phyloP scores from a whole-genome alignment of 108 stramenopile genomes.

The Nitzschia sp. region DNA sequence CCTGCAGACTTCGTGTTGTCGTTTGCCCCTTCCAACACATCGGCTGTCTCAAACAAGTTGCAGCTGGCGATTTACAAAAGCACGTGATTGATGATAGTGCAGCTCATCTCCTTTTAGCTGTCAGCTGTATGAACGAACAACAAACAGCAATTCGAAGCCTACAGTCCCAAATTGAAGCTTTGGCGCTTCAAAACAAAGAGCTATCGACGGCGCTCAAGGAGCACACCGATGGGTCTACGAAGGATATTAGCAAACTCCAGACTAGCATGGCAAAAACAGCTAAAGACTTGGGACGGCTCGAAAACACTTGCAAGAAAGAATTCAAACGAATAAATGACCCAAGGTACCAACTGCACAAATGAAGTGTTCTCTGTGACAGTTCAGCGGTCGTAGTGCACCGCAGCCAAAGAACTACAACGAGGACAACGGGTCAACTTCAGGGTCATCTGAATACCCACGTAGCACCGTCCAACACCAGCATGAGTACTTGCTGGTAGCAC shows the following conservation, averaged over 20 bases:
- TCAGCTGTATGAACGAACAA: conserved; percentile 49
- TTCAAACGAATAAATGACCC: conserved; percentile 33
- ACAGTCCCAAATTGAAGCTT: conserved; percentile 20
- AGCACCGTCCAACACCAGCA: too few species aligned
- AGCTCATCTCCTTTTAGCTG: conserved; percentile 48
- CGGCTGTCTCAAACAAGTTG: conserved; percentile 47
- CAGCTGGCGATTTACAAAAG: conserved; percentile 43
- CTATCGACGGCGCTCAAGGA: conserved; percentile 26
- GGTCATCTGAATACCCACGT: too few species aligned
- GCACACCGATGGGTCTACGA: conserved; percentile 22
- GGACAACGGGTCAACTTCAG: too few species aligned
- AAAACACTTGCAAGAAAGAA: conserved; percentile 45
- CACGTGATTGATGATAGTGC: conserved; percentile 44
- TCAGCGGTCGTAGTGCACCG: too few species aligned
- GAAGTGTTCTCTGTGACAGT: too few species aligned
- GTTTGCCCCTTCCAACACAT: conserved; percentile 50
- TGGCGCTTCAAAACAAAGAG: conserved; percentile 44
- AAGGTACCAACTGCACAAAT: conserved; percentile 1
- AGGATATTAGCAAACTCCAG: conserved; percentile 30
- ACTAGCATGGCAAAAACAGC: conserved; percentile 43
- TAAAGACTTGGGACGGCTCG: conserved; percentile 38
- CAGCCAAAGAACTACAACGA: too few species aligned
- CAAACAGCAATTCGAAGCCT: conserved; percentile 47
- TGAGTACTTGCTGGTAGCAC: too few species aligned
- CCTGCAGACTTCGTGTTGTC: conserved; percentile 45